Percentiles rank a stretch among this genome's conserved stretches.
Evolutionary conservation across 1,284 basidiomycete genomes (phyloP).

Genomic region (Testicularia cyperi): DNA sequence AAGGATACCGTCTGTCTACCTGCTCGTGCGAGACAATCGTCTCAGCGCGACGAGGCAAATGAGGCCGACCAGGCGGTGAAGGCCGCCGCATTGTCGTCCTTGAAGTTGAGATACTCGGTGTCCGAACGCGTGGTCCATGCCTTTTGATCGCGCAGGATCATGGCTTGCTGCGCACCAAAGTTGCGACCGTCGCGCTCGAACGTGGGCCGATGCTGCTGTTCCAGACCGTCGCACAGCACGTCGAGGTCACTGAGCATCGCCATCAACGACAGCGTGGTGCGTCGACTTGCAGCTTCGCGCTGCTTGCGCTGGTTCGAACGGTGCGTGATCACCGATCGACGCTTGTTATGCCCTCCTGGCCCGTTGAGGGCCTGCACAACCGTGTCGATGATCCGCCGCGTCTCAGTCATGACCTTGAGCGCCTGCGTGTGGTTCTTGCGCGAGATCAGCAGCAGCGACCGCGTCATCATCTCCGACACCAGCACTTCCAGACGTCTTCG

Average conservation of each 20-base stretch:
- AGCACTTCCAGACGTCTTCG: slow-evolving; percentile 50
- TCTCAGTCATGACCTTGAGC: slow-evolving; percentile 46
- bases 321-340: slow-evolving; percentile 12
- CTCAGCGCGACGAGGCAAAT: slow-evolving; percentile 28
- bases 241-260: slow-evolving; percentile 54
- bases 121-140: slow-evolving; percentile 51
- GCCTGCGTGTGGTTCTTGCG: slow-evolving; percentile 50
- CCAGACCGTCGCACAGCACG: slow-evolving; percentile 44
- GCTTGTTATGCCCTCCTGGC: slow-evolving; percentile 17
- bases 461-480: slow-evolving; percentile 55
- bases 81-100: slow-evolving; percentile 47
- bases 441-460: slow-evolving; percentile 48
- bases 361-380: slow-evolving; percentile 46
- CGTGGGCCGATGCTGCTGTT: slow-evolving; percentile 32
- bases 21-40: too few species aligned
- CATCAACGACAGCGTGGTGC: slow-evolving; percentile 43
- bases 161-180: slow-evolving; percentile 55
- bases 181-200: slow-evolving; percentile 52
- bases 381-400: slow-evolving; percentile 52
- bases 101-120: slow-evolving; percentile 45
- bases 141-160: slow-evolving; percentile 53
- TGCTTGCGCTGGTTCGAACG: slow-evolving; percentile 34
- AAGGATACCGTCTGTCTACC: too few species aligned
- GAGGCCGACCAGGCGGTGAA: slow-evolving; percentile 40
- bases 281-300: slow-evolving; percentile 38